These are phyloP conservation scores for Rosa chinensis DNA, from an alignment of 306 rosid genomes.

Conservation along the genomic window DNA sequence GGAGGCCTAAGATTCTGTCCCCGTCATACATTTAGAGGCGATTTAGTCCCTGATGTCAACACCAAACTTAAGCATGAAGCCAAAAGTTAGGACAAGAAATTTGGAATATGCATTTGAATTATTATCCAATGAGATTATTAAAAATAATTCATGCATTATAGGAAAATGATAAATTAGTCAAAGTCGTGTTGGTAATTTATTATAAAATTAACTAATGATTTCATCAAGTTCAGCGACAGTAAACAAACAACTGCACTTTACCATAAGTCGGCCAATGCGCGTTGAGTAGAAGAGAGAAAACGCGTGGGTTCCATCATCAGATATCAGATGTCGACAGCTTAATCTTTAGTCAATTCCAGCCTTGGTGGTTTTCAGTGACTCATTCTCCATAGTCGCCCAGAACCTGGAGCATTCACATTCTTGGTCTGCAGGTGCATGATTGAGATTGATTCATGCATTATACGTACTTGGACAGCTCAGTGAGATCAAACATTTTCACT, in stretches of 20 bases:
- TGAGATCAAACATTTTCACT: not conserved
- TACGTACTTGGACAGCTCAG: not conserved
- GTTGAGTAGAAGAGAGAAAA: slow-evolving; percentile 27
- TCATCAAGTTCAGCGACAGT: not conserved
- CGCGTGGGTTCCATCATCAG: slow-evolving; percentile 16
- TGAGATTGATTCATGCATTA: not conserved
- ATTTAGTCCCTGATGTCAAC: not conserved
- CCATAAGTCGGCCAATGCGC: slow-evolving; percentile 27
- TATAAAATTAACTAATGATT: not conserved
- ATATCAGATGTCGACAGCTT: not conserved
- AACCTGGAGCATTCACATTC: not conserved
- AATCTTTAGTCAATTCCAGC: not conserved
- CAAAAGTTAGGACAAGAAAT: slow-evolving; percentile 28
- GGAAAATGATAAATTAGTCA: not conserved
- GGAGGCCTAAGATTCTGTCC: not conserved
- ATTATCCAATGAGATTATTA: not conserved
- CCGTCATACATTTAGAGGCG: too few species aligned
- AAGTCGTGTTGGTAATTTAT: not conserved
- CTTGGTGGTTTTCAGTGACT: not conserved
- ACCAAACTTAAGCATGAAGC: slow-evolving; percentile 8
- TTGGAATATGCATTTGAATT: slow-evolving; percentile 14
- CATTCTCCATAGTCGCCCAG: not conserved
- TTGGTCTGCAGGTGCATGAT: not conserved
- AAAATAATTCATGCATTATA: not conserved
- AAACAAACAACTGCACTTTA: not conserved